Percentiles rank a stretch among this genome's conserved stretches.
Evolutionary conservation across 768 basidiomycete genomes (phyloP).

Genomic region (Russula foetens): DNA sequence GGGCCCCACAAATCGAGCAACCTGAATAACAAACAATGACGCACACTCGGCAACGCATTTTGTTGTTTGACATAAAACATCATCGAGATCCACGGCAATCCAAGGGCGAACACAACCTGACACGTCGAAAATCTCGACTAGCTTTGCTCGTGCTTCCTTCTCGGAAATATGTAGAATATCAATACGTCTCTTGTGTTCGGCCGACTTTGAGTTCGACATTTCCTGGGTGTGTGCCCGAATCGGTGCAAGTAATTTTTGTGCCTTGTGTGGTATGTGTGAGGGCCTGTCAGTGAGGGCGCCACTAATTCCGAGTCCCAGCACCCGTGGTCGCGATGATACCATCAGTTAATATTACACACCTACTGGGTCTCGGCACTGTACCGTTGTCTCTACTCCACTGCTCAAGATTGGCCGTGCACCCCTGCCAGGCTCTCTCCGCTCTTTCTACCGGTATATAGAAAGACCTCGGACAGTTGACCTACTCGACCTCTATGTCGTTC

Average conservation of each 20-base stretch:
- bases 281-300: too few relatives aligned
- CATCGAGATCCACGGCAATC: constrained; percentile 16
- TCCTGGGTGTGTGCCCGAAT: neutral
- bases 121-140: neutral
- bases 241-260: too few relatives aligned
- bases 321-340: too few relatives aligned
- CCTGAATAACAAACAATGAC: neutral
- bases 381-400: too few relatives aligned
- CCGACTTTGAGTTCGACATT: neutral
- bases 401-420: too few relatives aligned
- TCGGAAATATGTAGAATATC: neutral
- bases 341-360: too few relatives aligned
- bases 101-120: neutral
- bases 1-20: neutral
- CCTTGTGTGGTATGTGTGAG: too few relatives aligned
- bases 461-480: neutral
- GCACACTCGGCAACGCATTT: constrained; percentile 14
- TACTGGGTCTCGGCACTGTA: too few relatives aligned
- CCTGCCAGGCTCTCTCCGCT: neutral
- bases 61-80: constrained; percentile 15
- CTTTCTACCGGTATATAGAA: neutral
- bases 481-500: neutral
- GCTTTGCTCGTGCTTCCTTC: neutral
- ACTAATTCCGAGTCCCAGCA: too few relatives aligned
- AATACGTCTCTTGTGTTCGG: neutral